These are phyloP conservation scores for Corylus americana DNA, from an alignment of 306 rosid species.

Conservation along the genomic window DNA sequence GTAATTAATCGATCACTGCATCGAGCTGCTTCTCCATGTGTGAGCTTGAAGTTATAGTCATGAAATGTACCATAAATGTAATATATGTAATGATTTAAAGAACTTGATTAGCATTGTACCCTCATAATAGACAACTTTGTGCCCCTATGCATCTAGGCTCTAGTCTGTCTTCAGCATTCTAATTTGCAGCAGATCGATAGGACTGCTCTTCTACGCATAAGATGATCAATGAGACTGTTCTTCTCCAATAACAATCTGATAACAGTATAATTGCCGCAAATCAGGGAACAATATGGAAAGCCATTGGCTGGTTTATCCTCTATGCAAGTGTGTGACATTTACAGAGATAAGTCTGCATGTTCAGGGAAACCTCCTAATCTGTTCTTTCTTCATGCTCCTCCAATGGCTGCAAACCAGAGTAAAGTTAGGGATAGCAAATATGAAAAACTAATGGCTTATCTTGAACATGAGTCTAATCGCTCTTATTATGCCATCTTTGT, in stretches of 20 bases:
- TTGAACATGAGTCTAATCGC: not conserved
- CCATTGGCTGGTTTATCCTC: conserved; percentile 22
- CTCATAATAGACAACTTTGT: too few species aligned
- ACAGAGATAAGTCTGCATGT: not conserved
- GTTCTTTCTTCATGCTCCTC: conserved; percentile 16
- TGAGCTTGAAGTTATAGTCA: not conserved
- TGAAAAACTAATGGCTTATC: not conserved
- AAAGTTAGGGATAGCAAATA: not conserved
- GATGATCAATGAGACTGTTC: too few species aligned
- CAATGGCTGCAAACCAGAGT: conserved; percentile 34
- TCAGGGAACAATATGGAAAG: not conserved
- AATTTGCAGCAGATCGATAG: too few species aligned
- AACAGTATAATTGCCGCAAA: too few species aligned
- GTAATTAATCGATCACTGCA: conserved; percentile 37
- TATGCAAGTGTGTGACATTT: not conserved
- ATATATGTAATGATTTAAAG: conserved; percentile 4
- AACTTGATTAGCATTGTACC: too few species aligned
- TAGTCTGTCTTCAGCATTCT: too few species aligned
- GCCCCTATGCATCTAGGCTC: too few species aligned
- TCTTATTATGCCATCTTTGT: not conserved
- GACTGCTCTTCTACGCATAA: too few species aligned
- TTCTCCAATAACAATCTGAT: too few species aligned
- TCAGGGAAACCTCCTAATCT: not conserved
- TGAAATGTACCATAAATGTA: not conserved
- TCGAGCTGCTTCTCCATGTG: not conserved